Evolutionary conservation across 768 basidiomycete genomes (phyloP).

Genomic region (Lyophyllum semitale): DNA sequence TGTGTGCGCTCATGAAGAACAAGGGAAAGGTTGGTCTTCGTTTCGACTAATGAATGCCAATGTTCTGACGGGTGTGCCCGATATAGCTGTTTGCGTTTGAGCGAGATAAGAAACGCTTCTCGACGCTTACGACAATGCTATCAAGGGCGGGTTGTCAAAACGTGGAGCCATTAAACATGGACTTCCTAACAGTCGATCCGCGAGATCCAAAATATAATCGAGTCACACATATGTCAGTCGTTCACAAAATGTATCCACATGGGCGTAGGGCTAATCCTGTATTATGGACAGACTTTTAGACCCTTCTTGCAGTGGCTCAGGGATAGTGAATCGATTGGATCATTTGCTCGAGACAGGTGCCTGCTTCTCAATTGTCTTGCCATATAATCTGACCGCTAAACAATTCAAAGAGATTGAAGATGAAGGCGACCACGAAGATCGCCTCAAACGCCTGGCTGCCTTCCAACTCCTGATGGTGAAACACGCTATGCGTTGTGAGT

Average conservation of each 20-base stretch:
- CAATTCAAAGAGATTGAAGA: conserved; percentile 53
- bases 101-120: conserved; percentile 77
- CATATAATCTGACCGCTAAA: background rate
- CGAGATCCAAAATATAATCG: conserved; percentile 56
- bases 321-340: conserved; percentile 89
- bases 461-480: conserved; percentile 92
- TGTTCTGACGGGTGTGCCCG: background rate
- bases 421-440: conserved; percentile 58
- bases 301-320: conserved; percentile 95
- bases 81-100: conserved; percentile 85
- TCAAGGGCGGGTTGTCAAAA: conserved; percentile 83
- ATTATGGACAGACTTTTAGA: conserved; percentile 70
- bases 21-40: conserved; percentile 66
- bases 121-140: conserved; percentile 85
- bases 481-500: conserved; percentile 93
- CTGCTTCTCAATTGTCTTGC: conserved; percentile 15
- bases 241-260: conserved; percentile 1
- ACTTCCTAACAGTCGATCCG: conserved; percentile 85
- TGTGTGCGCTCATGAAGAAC: conserved; percentile 85
- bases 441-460: conserved; percentile 78
- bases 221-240: conserved; percentile 85
- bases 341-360: conserved; percentile 76
- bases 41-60: background rate
- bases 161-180: conserved; percentile 69
- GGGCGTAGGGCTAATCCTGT: background rate